Base-by-base conservation (phyloP, 2,329 filamentous ascomycete genomes). In the Penicillium sp. region DNA sequence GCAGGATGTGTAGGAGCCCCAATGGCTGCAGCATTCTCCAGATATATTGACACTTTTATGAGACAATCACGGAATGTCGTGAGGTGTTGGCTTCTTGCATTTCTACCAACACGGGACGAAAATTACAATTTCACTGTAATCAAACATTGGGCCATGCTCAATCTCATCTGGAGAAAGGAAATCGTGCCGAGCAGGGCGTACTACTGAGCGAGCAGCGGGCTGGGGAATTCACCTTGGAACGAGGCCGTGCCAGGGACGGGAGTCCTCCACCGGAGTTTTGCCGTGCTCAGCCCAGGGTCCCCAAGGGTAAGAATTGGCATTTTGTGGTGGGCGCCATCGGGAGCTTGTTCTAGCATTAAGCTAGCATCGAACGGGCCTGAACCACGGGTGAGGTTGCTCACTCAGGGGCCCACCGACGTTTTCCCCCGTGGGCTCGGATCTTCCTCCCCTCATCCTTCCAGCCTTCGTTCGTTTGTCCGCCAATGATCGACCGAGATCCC, bases 241-340 rank as follows among this genome's bases (percentile, higher is more conserved):
- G 12, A n/a, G 34, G 16, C 34, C 7, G 16, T 36, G 36, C 45
- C 36, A 42, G 36, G 41, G 46, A 49, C 42, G n/a, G 34, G 10
- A 42, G 51, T 52, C 53, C 66, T 59, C 66, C 66, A 58, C 66
- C 64, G 66, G 64, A 65, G 62, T 61, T 62, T 65, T 54, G 61
- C 62, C 23, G 45, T 51, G 21, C 36, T 49, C 54, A 57, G 57
- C 41, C 15, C 39, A 3, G 26, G 51, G 6, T 16, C 8, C 26
- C 33, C 42, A 7, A 38, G 26, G 13, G 47, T 42, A 26, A 42
- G 45, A 52, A 53, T 51, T 53, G 42, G 51, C 54, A 42, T 47
- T 54, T 54, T 53, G 24, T 51, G 50, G 44, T 54, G 42, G 44
- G 47, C 61, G 56, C 56, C 61, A 56, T 57, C 41, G 43, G 48